Evolutionary conservation across 225 moss, liverwort and hornwort species (phyloP), one percentile per base, ranked within the genome.

Genomic region (Lunularia cruciata): DNA sequence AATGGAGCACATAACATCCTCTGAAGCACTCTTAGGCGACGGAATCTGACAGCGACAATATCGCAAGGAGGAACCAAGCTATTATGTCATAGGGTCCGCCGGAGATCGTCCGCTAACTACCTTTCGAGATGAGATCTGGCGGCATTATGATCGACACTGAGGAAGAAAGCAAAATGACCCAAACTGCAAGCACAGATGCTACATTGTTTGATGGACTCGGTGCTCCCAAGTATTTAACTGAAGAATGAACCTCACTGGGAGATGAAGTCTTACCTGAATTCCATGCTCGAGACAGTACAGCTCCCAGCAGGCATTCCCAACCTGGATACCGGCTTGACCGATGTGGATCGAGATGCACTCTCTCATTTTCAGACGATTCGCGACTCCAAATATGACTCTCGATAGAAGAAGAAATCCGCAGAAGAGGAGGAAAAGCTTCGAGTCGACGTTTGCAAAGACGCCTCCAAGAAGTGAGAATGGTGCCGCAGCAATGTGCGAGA

Each of bases 361-460:
- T 52, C 76, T 76, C 76, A 76, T 76, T 47, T 63, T 76, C 49
- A n/a, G 32, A 23, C 27, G 35, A 22, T 26, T 52, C 42, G 36
- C 46, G 6, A 18, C 13, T 22, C 14, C 8, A 37, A 25, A 18
- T 46, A n/a, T n/a, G 38, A 22, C 20, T 10, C 11, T 20, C 18
- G 37, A 60, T 20, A 36, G 37, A 60, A 20, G 8, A 40, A 3
- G n/a, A 37, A n/a, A 53, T 53, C 34, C 0, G 20, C 15, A 55
- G 28, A 8, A 56, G 15, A 69, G 54, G 47, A 40, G 28, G 32
- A 30, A 51, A 36, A 69, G 40, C 75, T 75, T 75, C 75, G 68
- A 75, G 75, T 51, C 52, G 69, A 68, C 75, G 75, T 75, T 75
- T 75, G 54, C 75, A 63, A 75, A 75, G 75, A 75, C 75, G 75